Base-by-base conservation (phyloP, 75 land plant species). In the Picea glauca region DNA sequence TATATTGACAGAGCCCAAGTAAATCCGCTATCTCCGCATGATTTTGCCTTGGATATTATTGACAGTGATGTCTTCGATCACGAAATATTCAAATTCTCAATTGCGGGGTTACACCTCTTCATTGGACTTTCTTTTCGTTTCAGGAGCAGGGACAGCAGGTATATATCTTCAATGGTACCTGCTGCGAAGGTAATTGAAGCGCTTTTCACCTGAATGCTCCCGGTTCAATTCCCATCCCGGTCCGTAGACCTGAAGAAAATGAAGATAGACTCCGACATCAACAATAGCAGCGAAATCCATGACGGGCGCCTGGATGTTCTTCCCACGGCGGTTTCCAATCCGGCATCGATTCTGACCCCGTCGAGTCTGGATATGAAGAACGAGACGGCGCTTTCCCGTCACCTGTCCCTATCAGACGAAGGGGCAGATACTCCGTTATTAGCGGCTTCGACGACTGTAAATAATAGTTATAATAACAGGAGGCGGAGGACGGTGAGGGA, bases 401-500 rank as follows among this genome's bases (percentile, higher is more conserved):
- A 68, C 18, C 73, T 38, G 73, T 68, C 73, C n/a, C 17, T 68
- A 20, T 20, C 18, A 1, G 73, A 68, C 20, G 73, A 68, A 20
- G 21, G 73, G 46, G 23, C 62, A 60, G 62, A 60, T 18, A 12
- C 62, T n/a, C 21, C 62, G 6, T 17, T 18, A 60, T 18, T 60
- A 60, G 62, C n/a, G 62, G 62, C 62, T 18, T 18, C 62, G 4
- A 17, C n/a, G 18, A 18, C 18, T n/a, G n/a, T 2, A n/a, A n/a
- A 5, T n/a, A 60, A 60, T n/a, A 4, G 38, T 68, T 35, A 40
- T 40, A 56, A 46, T 9, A n/a, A 75, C 20, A 33, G 78, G 72
- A 60, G 77, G 20, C 31, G 81, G 35, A 80, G 81, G 61, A 26
- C 40, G 6, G 43, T 14, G 46, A 76, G 80, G 26, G 81, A 80